Percentiles rank a stretch among this genome's conserved stretches.
Conservation (phyloP, 352 stramenopile genomes). For the Phytophthora brassicae region DNA sequence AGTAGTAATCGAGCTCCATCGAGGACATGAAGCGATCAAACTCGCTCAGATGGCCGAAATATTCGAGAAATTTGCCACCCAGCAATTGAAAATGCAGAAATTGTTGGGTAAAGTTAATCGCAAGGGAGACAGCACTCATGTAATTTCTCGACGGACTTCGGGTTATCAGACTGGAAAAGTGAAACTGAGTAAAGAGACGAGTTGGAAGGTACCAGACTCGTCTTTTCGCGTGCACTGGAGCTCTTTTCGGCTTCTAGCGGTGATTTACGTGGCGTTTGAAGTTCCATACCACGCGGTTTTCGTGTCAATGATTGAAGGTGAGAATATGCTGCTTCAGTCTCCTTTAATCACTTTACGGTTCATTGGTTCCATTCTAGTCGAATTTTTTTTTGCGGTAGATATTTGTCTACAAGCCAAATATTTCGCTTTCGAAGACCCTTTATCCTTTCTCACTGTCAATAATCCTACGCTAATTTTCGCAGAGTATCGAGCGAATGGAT, state of each 20-base stretch:
- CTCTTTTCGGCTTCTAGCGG: slow-evolving; percentile 35
- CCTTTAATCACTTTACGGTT: slow-evolving; percentile 36
- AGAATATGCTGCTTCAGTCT: slow-evolving; percentile 37
- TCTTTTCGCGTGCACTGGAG: slow-evolving; percentile 54
- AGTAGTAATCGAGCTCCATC: slow-evolving; percentile 60
- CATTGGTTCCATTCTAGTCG: slow-evolving; percentile 27
- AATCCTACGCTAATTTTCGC: slow-evolving; percentile 59
- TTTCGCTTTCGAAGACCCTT: slow-evolving; percentile 62
- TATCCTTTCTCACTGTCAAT: slow-evolving; percentile 50
- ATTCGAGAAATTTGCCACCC: slow-evolving; percentile 57
- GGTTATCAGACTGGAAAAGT: too few relatives aligned
- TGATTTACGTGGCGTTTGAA: slow-evolving; percentile 60
- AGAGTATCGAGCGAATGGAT: slow-evolving; percentile 48
- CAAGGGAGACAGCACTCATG: too few relatives aligned
- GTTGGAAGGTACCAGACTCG: slow-evolving; percentile 42
- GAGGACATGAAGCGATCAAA: slow-evolving; percentile 27
- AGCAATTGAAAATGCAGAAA: slow-evolving; percentile 75
- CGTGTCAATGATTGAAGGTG: slow-evolving; percentile 49
- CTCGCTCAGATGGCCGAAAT: slow-evolving; percentile 44
- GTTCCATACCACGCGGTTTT: slow-evolving; percentile 74
- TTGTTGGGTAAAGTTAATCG: too few relatives aligned
- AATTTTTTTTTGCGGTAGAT: slow-evolving; percentile 26
- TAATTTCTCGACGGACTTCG: too few relatives aligned
- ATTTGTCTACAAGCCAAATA: slow-evolving; percentile 46
- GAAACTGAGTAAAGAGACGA: slow-evolving; percentile 32